phyloP scores from a whole-genome alignment of 768 basidiomycete genomes.

The Suillus brevipes region DNA sequence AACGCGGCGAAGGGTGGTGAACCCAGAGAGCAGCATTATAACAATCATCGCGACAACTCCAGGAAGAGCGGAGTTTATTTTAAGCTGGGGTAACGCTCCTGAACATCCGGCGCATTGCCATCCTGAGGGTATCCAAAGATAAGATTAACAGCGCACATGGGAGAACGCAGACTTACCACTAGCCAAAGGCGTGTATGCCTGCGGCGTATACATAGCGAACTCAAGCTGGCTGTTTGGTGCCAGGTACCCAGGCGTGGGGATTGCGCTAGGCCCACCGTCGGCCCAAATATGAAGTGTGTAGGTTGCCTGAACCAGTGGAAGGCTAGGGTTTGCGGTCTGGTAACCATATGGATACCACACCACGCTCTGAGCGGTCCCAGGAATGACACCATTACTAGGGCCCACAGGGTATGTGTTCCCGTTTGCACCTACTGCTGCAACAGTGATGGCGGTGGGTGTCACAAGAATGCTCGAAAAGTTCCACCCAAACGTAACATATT shows the following conservation, averaged over 20 bases:
- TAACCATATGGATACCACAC: constrained; percentile 65
- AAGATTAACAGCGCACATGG: background rate
- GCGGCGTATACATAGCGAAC: constrained; percentile 67
- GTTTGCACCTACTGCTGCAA: constrained; percentile 66
- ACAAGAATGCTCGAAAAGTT: constrained; percentile 60
- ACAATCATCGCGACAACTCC: constrained; percentile 34
- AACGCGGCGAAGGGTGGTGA: constrained; percentile 34
- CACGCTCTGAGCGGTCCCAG: constrained; percentile 50
- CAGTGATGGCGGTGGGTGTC: constrained; percentile 55
- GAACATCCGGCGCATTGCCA: constrained; percentile 33
- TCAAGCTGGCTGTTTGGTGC: constrained; percentile 50
- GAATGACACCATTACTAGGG: constrained; percentile 51
- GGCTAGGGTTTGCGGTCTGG: constrained; percentile 45
- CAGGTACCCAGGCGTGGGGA: constrained; percentile 51
- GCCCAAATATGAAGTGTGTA: constrained; percentile 63
- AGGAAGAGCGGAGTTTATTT: constrained; percentile 32
- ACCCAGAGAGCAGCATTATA: constrained; percentile 34
- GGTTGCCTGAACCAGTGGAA: constrained; percentile 59
- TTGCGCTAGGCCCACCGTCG: constrained; percentile 51
- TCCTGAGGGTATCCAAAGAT: constrained; percentile 17
- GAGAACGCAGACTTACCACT: constrained; percentile 33
- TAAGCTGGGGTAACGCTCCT: constrained; percentile 31
- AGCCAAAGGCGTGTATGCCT: constrained; percentile 51
- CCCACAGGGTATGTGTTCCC: constrained; percentile 70
- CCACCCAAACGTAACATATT: constrained; percentile 72